Evolutionary conservation across 495 filamentous ascomycete genomes (phyloP), one percentile per base, ranked within the genome.

Genomic region (Aspergillus carlsbadensis): DNA sequence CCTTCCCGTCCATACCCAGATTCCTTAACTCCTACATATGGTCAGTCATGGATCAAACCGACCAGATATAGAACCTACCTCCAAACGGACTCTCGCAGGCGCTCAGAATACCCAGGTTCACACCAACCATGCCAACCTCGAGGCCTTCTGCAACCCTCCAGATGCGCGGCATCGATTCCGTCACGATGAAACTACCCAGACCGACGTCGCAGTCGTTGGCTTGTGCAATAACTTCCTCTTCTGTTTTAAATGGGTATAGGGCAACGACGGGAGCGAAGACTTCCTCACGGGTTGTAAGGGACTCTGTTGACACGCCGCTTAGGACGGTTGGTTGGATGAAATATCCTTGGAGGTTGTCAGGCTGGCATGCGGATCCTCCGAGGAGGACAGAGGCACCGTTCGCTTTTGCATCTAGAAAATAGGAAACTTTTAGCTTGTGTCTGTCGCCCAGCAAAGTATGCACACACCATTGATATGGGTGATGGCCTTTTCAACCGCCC

Each of bases 221-320:
- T 60, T 73, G 62, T 48, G 70, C 60, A 10, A 81, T 62, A 6
- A 78, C 81, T 33, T 82, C 77, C 2, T 77, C 73, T 56, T 82
- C 80, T 10, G 70, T 75, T 8, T 70, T 66, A 59, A 84, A 84
- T 14, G 65, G 70, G 56, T 77, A 76, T 13, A 85, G 68, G 1
- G 69, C 71, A 1, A 74, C 79, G 1, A 85, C 75, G 6, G 81
- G 82, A 8, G 79, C 81, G 46, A 85, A 85, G n/a, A 79, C 80
- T 58, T 85, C 82, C 45, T 85, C 82, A 45, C 71, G 65, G 43
- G 72, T 75, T 33, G 71, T 75, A 57, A 67, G 70, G 80, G 76
- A 80, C 52, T 80, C 76, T 54, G 55, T 26, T 2, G 56, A 65
- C 51, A 78, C 78, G 63, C 76, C 60, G 26, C 65, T 75, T 63